Percentiles rank a stretch among this genome's conserved stretches.
phyloP scores from a whole-genome alignment of 257 asterid genomes.

The Sherardia arvensis region DNA sequence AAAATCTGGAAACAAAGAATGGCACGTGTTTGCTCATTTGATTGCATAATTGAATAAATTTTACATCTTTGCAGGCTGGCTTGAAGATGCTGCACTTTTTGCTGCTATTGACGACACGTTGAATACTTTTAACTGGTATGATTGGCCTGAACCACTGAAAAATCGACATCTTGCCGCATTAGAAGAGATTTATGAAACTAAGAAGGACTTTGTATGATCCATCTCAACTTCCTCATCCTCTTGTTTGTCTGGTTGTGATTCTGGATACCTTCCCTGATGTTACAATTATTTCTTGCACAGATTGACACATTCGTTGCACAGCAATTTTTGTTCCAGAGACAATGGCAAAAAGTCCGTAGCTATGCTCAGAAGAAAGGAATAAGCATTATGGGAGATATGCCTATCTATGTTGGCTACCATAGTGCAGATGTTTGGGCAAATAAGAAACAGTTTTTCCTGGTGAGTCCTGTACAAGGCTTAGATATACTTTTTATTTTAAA shows the following conservation, averaged over 20 bases:
- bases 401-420: constrained; percentile 95
- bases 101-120: constrained; percentile 86
- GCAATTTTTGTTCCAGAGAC: constrained; percentile 91
- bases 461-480: constrained; percentile 27
- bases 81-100: constrained; percentile 94
- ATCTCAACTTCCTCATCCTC: constrained; percentile 10
- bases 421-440: constrained; percentile 99
- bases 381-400: constrained; percentile 99
- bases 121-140: constrained; percentile 74
- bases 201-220: constrained; percentile 71
- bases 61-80: constrained; percentile 61
- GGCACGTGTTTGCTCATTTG: background rate
- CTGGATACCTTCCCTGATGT: constrained; percentile 5
- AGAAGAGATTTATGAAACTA: constrained; percentile 79
- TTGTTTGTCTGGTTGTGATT: constrained; percentile 4
- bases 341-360: constrained; percentile 81
- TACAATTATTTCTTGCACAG: constrained; percentile 37
- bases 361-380: constrained; percentile 77
- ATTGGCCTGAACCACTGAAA: constrained; percentile 94
- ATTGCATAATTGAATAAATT: background rate
- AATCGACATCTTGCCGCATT: constrained; percentile 85
- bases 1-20: background rate
- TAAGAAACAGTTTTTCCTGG: constrained; percentile 84
- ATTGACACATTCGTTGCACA: constrained; percentile 84
- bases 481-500: background rate